phyloP scores from a whole-genome alignment of 2,329 filamentous ascomycete species.

The Phaeosphaeriaceae sp. region DNA sequence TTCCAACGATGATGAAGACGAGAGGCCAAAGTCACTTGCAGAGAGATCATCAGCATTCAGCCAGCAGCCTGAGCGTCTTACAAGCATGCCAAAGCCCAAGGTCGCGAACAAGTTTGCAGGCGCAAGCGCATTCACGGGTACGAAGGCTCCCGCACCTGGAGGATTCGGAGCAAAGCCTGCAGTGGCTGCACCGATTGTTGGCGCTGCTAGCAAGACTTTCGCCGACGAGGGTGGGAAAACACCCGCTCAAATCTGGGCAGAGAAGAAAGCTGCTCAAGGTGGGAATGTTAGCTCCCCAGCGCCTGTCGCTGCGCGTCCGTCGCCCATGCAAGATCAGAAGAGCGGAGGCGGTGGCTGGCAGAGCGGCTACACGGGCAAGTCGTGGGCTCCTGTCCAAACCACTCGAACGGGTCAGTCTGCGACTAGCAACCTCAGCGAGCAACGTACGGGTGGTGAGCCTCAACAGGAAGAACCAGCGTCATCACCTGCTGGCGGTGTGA shows the following conservation, averaged over 20 bases:
- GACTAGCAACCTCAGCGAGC: conserved; percentile 60
- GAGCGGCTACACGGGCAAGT: conserved; percentile 89
- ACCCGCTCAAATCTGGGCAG: conserved; percentile 94
- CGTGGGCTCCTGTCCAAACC: conserved; percentile 84
- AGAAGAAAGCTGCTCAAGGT: conserved; percentile 88
- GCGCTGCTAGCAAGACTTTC: conserved; percentile 87
- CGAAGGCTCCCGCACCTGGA: conserved; percentile 83
- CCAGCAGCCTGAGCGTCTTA: conserved; percentile 76
- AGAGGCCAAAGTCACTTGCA: conserved; percentile 67
- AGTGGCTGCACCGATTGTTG: conserved; percentile 69
- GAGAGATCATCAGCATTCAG: conserved; percentile 78
- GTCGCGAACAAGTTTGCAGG: conserved; percentile 87
- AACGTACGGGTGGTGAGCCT: conserved; percentile 67
- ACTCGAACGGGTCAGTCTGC: conserved; percentile 71
- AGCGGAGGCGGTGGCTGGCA: conserved; percentile 82
- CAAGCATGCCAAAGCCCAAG: conserved; percentile 91
- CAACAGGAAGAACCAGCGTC: conserved; percentile 61
- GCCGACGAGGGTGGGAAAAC: conserved; percentile 95
- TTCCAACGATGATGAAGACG: conserved; percentile 52
- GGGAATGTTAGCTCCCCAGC: conserved; percentile 58
- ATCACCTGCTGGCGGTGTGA: conserved; percentile 67
- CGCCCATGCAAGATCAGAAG: conserved; percentile 62
- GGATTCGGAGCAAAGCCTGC: conserved; percentile 69
- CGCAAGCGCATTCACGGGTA: conserved; percentile 77
- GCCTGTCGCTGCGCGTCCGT: conserved; percentile 26